Evolutionary conservation across 2,329 filamentous ascomycete genomes (phyloP).

Genomic region (Colletotrichum orbiculare): DNA sequence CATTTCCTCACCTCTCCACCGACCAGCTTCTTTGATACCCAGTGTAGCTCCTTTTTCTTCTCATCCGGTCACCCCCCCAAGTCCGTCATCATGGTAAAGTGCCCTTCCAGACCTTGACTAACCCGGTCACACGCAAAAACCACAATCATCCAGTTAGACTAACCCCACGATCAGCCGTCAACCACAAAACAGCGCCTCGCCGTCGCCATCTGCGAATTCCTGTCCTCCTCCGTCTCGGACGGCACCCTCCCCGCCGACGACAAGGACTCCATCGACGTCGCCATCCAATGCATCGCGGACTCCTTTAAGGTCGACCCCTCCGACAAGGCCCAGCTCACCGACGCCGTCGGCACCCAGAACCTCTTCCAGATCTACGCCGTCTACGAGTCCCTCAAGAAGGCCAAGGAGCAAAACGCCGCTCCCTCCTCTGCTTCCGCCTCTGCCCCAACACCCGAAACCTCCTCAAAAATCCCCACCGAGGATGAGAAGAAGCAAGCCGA

Average conservation of each 20-base stretch:
- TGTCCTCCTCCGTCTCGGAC: slow-evolving; percentile 84
- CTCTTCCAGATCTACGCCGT: slow-evolving; percentile 93
- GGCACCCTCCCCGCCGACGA: slow-evolving; percentile 91
- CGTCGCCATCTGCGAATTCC: slow-evolving; percentile 97
- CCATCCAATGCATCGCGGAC: slow-evolving; percentile 92
- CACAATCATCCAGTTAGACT: background rate
- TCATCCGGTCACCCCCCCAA: slow-evolving; percentile 6
- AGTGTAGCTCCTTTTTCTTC: background rate
- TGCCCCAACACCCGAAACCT: slow-evolving; percentile 47
- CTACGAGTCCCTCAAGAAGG: slow-evolving; percentile 91
- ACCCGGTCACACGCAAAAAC: too few relatives aligned
- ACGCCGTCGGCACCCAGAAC: slow-evolving; percentile 86
- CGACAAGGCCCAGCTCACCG: slow-evolving; percentile 76
- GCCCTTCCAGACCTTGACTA: background rate
- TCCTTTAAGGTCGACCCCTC: slow-evolving; percentile 94
- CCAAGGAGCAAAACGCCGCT: slow-evolving; percentile 38
- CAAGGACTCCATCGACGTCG: slow-evolving; percentile 92
- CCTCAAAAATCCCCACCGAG: slow-evolving; percentile 54
- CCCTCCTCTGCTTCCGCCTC: slow-evolving; percentile 39
- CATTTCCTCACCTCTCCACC: background rate
- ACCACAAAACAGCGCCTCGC: slow-evolving; percentile 85
- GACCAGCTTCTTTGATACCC: slow-evolving; percentile 12
- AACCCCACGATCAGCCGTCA: slow-evolving; percentile 48
- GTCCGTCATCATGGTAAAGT: slow-evolving; percentile 31
- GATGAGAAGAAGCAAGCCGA: slow-evolving; percentile 85